Evolutionary conservation across 345 rosid genomes (phyloP), one percentile per base, ranked within the genome.

Genomic region (Pugionium cornutum): DNA sequence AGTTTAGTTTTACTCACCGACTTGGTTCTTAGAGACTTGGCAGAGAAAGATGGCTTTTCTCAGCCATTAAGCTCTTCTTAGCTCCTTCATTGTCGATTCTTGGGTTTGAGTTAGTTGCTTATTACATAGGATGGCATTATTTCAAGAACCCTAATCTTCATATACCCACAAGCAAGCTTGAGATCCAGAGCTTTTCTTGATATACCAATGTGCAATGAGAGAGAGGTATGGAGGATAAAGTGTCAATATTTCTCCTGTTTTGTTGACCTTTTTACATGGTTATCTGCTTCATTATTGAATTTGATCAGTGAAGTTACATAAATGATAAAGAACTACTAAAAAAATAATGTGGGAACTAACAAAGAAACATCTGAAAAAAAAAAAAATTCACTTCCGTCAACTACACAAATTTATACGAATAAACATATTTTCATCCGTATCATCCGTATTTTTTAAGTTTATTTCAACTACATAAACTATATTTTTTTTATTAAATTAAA

Each of bases 101-200:
- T 2, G 87, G 77, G 46, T 89, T 89, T 53, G 96, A 89, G 77
- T 68, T 83, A 28, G 80, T 78, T 70, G 96, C 92, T 67, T 86
- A 84, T 55, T 76, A 80, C 53, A 84, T 84, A n/a, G 96, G 92
- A 11, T 89, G 89, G 89, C 96, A 80, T 79, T 86, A 89, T 72
- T 86, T 89, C 63, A 68, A 79, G 65, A 80, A 73, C 68, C 86
- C 89, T 36, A 80, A 46, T 67, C 72, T 86, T 72, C 87, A 82
- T 33, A 84, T 89, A 75, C 90, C 87, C 0, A 82, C 83, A 35
- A 73, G 75, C 62, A 53, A 67, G 7, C 66, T 66, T 53, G 90
- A 86, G 53, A 70, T 88, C 73, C 84, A 84, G 65, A 85, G 96
- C 72, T 70, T 84, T 89, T 75, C 90, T 89, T 73, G 92, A 18